Evolutionary conservation across 2,329 filamentous ascomycete species (phyloP).

Genomic region (Lachnellula occidentalis): DNA sequence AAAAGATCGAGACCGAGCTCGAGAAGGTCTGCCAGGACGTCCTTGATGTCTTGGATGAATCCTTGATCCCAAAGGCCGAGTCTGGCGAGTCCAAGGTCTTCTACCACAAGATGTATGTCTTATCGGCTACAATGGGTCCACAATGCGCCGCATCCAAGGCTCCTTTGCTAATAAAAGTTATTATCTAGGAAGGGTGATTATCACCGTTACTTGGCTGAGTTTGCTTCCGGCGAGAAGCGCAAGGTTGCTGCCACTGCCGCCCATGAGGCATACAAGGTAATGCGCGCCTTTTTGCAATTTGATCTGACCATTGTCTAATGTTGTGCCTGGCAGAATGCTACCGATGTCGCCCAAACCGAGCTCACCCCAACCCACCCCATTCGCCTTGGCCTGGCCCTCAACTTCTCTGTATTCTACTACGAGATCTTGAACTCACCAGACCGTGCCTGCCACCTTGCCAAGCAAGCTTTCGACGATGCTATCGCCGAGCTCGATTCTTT

Average conservation of each 20-base stretch:
- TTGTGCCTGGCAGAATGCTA: slow-evolving; percentile 64
- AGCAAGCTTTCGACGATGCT: slow-evolving; percentile 98
- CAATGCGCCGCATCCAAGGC: slow-evolving; percentile 2
- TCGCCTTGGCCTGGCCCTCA: slow-evolving; percentile 92
- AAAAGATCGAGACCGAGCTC: slow-evolving; percentile 96
- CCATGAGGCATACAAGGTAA: slow-evolving; percentile 96
- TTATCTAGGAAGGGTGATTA: slow-evolving; percentile 85
- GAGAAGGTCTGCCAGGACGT: slow-evolving; percentile 98
- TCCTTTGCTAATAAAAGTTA: slow-evolving; percentile 14
- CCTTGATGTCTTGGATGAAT: slow-evolving; percentile 87
- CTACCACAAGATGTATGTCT: slow-evolving; percentile 97
- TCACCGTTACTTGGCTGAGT: slow-evolving; percentile 92
- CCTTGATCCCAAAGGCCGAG: slow-evolving; percentile 91
- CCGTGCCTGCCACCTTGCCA: slow-evolving; percentile 95
- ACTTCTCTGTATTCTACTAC: slow-evolving; percentile 99
- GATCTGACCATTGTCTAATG: slow-evolving; percentile 7
- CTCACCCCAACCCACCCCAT: slow-evolving; percentile 97
- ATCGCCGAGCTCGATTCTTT: slow-evolving; percentile 96
- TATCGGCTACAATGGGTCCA: slow-evolving; percentile 13
- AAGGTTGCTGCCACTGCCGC: slow-evolving; percentile 81
- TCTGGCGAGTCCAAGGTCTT: slow-evolving; percentile 99
- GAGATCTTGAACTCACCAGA: slow-evolving; percentile 98
- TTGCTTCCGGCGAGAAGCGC: slow-evolving; percentile 87
- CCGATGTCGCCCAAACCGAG: slow-evolving; percentile 96
- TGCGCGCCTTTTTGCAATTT: slow-evolving; percentile 18